Percentiles rank a stretch among this genome's conserved stretches.
Evolutionary conservation across 139 green algal species (phyloP).

Genomic region (Tetradesmus lagerheimii): DNA sequence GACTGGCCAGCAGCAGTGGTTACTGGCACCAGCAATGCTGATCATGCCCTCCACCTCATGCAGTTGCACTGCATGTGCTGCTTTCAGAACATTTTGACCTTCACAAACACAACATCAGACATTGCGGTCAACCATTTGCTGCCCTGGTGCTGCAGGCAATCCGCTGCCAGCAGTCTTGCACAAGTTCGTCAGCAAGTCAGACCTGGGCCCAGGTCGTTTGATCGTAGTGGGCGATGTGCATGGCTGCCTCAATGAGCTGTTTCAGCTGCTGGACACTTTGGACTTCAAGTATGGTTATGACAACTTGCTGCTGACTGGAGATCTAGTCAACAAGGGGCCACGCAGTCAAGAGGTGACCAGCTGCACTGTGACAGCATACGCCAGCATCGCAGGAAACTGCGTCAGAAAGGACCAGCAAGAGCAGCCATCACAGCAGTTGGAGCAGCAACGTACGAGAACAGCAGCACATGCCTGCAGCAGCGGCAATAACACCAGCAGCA

Average conservation of each 20-base stretch:
- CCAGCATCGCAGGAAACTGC: no score
- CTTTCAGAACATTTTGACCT: no score
- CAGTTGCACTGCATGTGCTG: no score
- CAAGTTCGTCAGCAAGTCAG: not conserved
- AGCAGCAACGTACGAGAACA: not conserved
- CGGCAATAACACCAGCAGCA: not conserved
- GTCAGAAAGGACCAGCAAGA: no score
- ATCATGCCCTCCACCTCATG: not conserved
- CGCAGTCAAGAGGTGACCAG: conserved; percentile 24
- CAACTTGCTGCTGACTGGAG: conserved; percentile 67
- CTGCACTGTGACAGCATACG: not conserved
- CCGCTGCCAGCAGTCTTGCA: conserved; percentile 14
- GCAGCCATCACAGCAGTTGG: not conserved
- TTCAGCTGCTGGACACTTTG: conserved; percentile 11
- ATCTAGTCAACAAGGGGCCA: conserved; percentile 73
- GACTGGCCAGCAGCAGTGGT: not conserved
- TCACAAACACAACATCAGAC: not conserved
- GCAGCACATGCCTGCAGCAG: not conserved
- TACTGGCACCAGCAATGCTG: not conserved
- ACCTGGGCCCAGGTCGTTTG: not conserved
- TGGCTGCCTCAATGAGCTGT: conserved; percentile 3
- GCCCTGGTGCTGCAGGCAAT: conserved; percentile 25
- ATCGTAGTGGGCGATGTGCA: conserved; percentile 26
- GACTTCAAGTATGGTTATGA: conserved; percentile 41
- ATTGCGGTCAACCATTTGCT: not conserved